Evolutionary conservation across 352 stramenopile species (phyloP), one percentile per base, ranked within the genome.

Genomic region (Pythium guiyangense): DNA sequence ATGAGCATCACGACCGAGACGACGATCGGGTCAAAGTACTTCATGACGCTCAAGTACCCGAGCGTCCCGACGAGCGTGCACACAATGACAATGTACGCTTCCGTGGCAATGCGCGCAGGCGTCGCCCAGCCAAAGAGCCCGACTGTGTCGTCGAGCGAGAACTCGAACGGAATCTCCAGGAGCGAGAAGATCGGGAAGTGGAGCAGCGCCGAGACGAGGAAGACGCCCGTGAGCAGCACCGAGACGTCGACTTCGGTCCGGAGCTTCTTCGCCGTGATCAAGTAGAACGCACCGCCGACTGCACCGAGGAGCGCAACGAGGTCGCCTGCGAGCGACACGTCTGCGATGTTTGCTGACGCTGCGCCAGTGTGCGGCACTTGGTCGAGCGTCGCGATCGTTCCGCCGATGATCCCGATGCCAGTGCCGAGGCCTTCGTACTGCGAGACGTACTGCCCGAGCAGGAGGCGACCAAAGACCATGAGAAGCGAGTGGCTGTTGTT

Each of bases 1-100:
- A 96, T 67, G 18, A 96, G 63, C 52, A 82, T 93, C 27, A 96
- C 84, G 49, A 94, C 89, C 27, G 84, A 87, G 45, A 96, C 73
- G 15, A 96, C 85, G 51, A 97, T 91, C 25, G 88, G 79, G 60
- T 96, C 88, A 61, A 97, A 97, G 70, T 97, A 96, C 60, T 97
- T 96, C 80, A 97, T 91, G 44, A 95, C 86, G 42, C 77, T 88
- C 62, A 97, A 83, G 72, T 94, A 97, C 15, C 88, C 88, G 69
- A 90, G 94, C 12, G 85, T 96, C 46, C 89, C 87, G 22, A 96
- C 73, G 49, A 88, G 69, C 64, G 96, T 91, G 57, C 89, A 95
- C 42, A 96, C 61, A 31, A 96, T 78, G 48, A 92, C 84, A 31
- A 96, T 77, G 64, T 92, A 96, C 29, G 85, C 56, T 43, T 89